Percentiles rank a stretch among this genome's conserved stretches.
phyloP scores from a whole-genome alignment of 2,329 filamentous ascomycete species.

The Colletotrichum chrysophilum region DNA sequence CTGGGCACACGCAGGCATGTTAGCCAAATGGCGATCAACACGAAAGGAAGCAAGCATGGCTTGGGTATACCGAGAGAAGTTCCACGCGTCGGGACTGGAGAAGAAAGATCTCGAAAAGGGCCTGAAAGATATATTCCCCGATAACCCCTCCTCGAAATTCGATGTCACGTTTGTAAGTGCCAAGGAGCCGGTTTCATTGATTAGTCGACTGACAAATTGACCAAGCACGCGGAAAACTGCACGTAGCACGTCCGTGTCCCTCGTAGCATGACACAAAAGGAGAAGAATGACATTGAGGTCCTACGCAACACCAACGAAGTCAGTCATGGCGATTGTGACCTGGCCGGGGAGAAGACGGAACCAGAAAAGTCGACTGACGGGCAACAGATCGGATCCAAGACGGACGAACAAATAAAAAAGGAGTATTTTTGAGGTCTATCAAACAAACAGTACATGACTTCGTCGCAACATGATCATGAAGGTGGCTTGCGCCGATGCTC shows the following conservation, averaged over 20 bases:
- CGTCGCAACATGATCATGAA: neutral
- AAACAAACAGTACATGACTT: neutral
- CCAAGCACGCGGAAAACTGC: neutral
- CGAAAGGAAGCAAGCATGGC: neutral
- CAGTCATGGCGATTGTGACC: neutral
- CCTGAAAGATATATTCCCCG: neutral
- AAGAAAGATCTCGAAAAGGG: neutral
- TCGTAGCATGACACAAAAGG: neutral
- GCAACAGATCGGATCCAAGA: neutral
- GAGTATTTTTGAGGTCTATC: neutral
- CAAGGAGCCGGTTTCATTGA: neutral
- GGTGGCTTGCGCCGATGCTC: constrained; percentile 1
- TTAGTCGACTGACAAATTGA: neutral
- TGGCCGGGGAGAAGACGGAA: neutral
- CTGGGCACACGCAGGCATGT: neutral
- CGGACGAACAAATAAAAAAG: neutral
- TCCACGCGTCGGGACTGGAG: neutral
- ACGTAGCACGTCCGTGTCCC: neutral
- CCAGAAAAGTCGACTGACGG: neutral
- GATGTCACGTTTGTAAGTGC: neutral
- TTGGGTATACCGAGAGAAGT: neutral
- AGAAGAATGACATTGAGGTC: neutral
- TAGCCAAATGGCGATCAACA: neutral
- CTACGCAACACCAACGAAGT: neutral
- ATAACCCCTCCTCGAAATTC: neutral